Percentiles rank a stretch among this genome's conserved stretches.
phyloP scores from a whole-genome alignment of 2,329 filamentous ascomycete genomes.

The Diplodia scrobiculata region DNA sequence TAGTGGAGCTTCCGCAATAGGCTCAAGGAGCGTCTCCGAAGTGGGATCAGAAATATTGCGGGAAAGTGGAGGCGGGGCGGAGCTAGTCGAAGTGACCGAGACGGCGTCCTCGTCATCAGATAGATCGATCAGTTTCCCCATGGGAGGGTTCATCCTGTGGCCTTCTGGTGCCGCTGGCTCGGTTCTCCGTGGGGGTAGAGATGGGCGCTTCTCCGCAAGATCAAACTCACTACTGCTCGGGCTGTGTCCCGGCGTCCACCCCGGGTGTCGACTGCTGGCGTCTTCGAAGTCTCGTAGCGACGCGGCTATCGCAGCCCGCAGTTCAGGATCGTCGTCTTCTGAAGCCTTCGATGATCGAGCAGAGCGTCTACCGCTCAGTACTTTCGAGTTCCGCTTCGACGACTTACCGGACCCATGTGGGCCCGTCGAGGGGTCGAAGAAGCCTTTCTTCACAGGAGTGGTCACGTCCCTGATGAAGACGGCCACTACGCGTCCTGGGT shows the following conservation, averaged over 20 bases:
- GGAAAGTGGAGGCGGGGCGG: slow-evolving; percentile 31
- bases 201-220: slow-evolving; percentile 40
- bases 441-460: slow-evolving; percentile 69
- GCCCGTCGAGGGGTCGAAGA: slow-evolving; percentile 70
- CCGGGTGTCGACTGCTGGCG: slow-evolving; percentile 36
- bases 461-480: slow-evolving; percentile 97
- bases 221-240: slow-evolving; percentile 43
- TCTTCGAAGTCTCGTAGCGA: slow-evolving; percentile 51
- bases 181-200: slow-evolving; percentile 42
- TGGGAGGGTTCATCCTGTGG: slow-evolving; percentile 32
- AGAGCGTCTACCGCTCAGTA: slow-evolving; percentile 28
- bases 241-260: slow-evolving; percentile 39
- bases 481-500: slow-evolving; percentile 79
- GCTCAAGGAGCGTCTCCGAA: slow-evolving; percentile 31
- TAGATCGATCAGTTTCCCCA: slow-evolving; percentile 52
- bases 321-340: slow-evolving; percentile 52
- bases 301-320: slow-evolving; percentile 52
- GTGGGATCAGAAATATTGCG: slow-evolving; percentile 38
- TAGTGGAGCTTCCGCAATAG: slow-evolving; percentile 31
- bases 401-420: slow-evolving; percentile 40
- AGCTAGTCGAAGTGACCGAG: slow-evolving; percentile 29
- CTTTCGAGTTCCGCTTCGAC: slow-evolving; percentile 31
- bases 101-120: slow-evolving; percentile 45
- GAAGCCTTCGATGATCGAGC: slow-evolving; percentile 31
- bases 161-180: slow-evolving; percentile 36